Conservation (phyloP, 306 rosid species). For the Gleditsia sinensis region DNA sequence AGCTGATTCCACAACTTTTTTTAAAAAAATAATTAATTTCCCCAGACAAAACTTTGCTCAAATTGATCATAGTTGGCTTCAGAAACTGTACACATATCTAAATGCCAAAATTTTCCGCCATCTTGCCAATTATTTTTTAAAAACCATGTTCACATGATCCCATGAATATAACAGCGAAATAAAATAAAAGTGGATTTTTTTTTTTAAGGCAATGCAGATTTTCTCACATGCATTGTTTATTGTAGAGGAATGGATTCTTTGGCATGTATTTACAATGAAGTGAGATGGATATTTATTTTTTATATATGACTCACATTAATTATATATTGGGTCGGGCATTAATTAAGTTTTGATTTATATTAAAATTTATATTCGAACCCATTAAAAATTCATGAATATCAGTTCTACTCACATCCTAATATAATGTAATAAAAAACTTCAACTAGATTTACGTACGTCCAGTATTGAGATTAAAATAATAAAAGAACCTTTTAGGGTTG, state of each 20-base stretch:
- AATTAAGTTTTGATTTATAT: no score
- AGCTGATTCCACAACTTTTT: conserved; percentile 33
- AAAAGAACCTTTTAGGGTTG: not conserved
- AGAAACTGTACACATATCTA: no score
- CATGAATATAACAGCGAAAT: conserved; percentile 40
- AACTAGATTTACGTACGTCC: no score
- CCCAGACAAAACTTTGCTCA: conserved; percentile 31
- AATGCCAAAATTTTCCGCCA: conserved; percentile 51
- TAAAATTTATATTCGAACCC: no score
- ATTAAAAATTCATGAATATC: no score
- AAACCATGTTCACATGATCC: conserved; percentile 55
- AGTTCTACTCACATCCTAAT: not conserved
- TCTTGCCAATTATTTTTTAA: conserved; percentile 23
- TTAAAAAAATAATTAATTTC: not conserved
- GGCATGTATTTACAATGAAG: not conserved
- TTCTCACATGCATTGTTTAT: conserved; percentile 44
- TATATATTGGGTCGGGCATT: no score
- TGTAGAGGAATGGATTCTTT: conserved; percentile 23
- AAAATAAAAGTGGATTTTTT: conserved; percentile 23
- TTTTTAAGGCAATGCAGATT: conserved; percentile 37
- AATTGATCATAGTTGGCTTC: conserved; percentile 42
- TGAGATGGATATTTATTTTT: no score
- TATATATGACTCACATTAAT: no score
- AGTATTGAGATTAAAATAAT: not conserved
- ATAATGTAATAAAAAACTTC: not conserved